Conservation (phyloP, 2,329 filamentous ascomycete genomes). For the Neofusicoccum laricinum region DNA sequence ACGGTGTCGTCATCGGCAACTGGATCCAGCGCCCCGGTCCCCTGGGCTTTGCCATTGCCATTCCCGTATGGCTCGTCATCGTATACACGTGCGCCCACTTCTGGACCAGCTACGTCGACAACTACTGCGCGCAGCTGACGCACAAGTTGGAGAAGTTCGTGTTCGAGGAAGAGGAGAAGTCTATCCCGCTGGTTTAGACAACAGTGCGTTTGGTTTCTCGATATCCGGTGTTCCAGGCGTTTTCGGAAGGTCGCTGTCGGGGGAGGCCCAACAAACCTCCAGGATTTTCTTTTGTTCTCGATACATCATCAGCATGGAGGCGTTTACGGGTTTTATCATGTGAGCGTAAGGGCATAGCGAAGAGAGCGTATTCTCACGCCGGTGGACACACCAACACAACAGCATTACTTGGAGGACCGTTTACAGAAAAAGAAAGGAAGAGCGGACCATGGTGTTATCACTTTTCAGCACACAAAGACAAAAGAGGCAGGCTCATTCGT, state of each 20-base stretch:
- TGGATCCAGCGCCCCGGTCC: constrained; percentile 43
- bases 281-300: background rate
- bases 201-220: background rate
- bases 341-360: no score
- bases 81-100: constrained; percentile 49
- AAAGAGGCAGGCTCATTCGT: no score
- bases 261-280: background rate
- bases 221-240: background rate
- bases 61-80: constrained; percentile 46
- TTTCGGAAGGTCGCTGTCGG: background rate
- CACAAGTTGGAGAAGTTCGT: constrained; percentile 48
- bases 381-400: no score
- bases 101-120: constrained; percentile 54
- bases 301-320: background rate
- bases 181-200: background rate
- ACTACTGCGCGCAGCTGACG: constrained; percentile 48
- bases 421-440: no score
- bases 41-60: constrained; percentile 42
- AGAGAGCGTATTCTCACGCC: no score
- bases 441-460: no score
- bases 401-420: no score
- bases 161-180: constrained; percentile 40
- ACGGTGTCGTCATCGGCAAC: constrained; percentile 38
- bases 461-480: no score
- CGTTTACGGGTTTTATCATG: background rate